Conservation (phyloP, 2,329 filamentous ascomycete species). For the Botrytis medusae region DNA sequence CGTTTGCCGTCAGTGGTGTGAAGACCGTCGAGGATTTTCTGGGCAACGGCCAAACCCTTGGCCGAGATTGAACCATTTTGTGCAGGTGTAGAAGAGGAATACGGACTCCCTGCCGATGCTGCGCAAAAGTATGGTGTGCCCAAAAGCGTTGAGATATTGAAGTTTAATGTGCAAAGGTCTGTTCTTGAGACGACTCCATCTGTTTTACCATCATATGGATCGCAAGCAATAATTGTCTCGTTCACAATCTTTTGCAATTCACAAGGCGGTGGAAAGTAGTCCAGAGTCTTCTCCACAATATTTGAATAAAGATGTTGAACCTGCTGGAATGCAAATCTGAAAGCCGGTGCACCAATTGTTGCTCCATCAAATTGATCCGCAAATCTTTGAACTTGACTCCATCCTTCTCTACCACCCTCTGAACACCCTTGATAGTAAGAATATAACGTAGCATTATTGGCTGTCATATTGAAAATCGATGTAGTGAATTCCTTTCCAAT, state of each 20-base stretch:
- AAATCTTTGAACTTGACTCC: constrained; percentile 46
- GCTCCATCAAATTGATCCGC: constrained; percentile 47
- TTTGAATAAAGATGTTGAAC: constrained; percentile 44
- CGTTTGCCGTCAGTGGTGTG: constrained; percentile 40
- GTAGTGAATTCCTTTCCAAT: constrained; percentile 48
- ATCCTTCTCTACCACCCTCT: constrained; percentile 49
- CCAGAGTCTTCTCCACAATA: constrained; percentile 43
- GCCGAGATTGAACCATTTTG: constrained; percentile 31
- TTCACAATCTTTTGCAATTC: constrained; percentile 54
- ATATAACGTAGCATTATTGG: constrained; percentile 25
- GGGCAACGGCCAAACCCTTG: constrained; percentile 40
- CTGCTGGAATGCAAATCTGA: constrained; percentile 49
- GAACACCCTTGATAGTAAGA: constrained; percentile 21
- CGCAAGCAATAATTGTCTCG: constrained; percentile 54
- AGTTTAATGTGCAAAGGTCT: constrained; percentile 49
- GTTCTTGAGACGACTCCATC: constrained; percentile 54
- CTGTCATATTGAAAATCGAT: constrained; percentile 42
- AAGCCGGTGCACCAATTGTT: constrained; percentile 49
- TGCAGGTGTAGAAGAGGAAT: constrained; percentile 24
- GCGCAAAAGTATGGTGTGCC: constrained; percentile 49
- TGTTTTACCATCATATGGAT: constrained; percentile 53
- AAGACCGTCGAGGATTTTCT: constrained; percentile 41
- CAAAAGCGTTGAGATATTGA: constrained; percentile 48
- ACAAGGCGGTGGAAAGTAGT: constrained; percentile 47
- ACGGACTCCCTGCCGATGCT: constrained; percentile 29